A percentile compares a stretch with the other conserved stretches of the same genome.
Evolutionary conservation across 2,329 filamentous ascomycete species (phyloP).

Genomic region (Neonectria magnoliae): DNA sequence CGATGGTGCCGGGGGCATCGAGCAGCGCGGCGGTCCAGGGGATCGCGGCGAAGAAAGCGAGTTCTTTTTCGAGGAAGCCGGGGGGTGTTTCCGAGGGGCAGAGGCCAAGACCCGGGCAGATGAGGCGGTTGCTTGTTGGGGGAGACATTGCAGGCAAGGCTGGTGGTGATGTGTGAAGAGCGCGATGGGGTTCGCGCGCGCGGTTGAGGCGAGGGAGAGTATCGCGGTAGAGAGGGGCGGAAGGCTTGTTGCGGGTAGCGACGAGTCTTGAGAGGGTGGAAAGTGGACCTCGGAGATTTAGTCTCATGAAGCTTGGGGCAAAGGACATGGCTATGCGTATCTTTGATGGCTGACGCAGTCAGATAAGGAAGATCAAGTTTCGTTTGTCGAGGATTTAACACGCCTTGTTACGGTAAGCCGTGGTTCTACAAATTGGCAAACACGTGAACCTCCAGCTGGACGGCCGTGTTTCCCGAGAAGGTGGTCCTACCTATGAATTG

Average conservation of each 20-base stretch:
- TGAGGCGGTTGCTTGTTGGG: conserved; percentile 39
- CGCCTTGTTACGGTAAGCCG: neutral
- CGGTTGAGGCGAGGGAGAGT: neutral
- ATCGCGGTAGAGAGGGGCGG: conserved; percentile 25
- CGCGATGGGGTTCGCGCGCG: neutral
- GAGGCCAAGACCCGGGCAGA: conserved; percentile 46
- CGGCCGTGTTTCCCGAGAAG: neutral
- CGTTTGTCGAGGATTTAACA: neutral
- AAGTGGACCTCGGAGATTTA: conserved; percentile 21
- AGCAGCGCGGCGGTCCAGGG: conserved; percentile 50
- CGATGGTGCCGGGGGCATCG: conserved; percentile 37
- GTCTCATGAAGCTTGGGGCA: conserved; percentile 19
- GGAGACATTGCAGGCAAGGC: conserved; percentile 28
- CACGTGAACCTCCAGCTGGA: neutral
- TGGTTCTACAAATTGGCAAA: neutral
- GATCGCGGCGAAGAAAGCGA: conserved; percentile 47
- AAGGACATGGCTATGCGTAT: conserved; percentile 25
- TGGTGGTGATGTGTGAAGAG: conserved; percentile 22
- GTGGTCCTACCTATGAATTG: neutral
- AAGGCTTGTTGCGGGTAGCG: conserved; percentile 12
- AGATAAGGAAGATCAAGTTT: neutral
- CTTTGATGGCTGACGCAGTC: neutral
- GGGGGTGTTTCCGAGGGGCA: conserved; percentile 40
- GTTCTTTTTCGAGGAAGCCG: conserved; percentile 40
- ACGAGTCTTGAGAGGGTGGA: conserved; percentile 24